Evolutionary conservation across 2,329 filamentous ascomycete species (phyloP), one percentile per base, ranked within the genome.

Genomic region (Arthroderma sp.): DNA sequence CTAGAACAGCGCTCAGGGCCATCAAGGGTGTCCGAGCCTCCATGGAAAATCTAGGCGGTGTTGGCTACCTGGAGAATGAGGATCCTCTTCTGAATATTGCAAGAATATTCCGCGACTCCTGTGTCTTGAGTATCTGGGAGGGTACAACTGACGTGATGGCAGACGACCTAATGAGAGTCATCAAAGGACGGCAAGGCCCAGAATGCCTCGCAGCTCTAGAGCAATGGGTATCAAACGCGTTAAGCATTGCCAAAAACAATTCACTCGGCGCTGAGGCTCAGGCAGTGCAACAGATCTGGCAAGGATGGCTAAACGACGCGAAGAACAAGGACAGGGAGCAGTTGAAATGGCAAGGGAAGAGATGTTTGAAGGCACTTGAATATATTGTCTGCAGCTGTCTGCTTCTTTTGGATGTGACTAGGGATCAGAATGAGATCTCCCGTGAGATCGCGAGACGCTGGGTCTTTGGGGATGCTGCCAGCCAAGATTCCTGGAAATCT

Each of bases 141-240:
- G 79, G 81, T 2, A 85, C 81, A 0, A 82, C 80, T 0, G 78
- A 82, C 53, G 77, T 85, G 15, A 69, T 85, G 50, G 74, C 75
- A 6, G 65, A 67, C 11, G 70, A 72, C 49, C 55, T 69, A 1
- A 60, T 71, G 29, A 58, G 68, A 4, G 65, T 71, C 3, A 49
- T 70, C 5, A 65, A 63, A 45, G 53, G 49, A 52, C 55, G 22
- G 48, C 42, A 33, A 43, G 51, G 44, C 6, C 42, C 37, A 27
- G 50, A 37, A 37, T 53, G 43, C 40, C 43, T 47, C 29, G 43
- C 28, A 4, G 48, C 56, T 0, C 54, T 66, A 40, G 61, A 57
- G 3, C 59, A 64, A 6, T 55, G 75, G 38, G 54, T 73, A 34
- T 61, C 60, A 1, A 64, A 71, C 36, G 72, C 70, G 1, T 63